Conservation (phyloP, 164 flowering plant species). For the Magnolia kwangsiensis region DNA sequence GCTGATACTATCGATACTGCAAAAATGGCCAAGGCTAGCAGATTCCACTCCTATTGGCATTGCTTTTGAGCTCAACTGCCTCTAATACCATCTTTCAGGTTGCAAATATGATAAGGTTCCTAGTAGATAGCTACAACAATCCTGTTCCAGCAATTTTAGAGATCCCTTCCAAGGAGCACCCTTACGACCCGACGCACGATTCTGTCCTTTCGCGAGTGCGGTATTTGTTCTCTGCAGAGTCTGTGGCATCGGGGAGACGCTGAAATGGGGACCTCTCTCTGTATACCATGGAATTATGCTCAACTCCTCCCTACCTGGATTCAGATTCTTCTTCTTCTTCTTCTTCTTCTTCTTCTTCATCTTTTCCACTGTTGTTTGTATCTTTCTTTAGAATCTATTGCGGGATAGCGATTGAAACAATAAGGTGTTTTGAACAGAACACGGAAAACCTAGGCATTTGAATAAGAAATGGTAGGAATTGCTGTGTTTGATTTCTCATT, state of each 20-base stretch:
- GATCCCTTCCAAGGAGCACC: slow-evolving; percentile 98
- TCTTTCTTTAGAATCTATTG: no score
- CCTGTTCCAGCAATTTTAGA: slow-evolving; percentile 95
- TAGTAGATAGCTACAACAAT: slow-evolving; percentile 93
- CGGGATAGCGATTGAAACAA: no score
- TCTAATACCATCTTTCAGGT: slow-evolving; percentile 40
- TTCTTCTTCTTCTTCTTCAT: neutral
- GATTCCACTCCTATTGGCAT: neutral
- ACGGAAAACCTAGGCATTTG: neutral
- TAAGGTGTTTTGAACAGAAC: neutral
- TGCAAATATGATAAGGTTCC: slow-evolving; percentile 92
- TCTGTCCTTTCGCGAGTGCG: slow-evolving; percentile 94
- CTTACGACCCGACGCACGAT: slow-evolving; percentile 92
- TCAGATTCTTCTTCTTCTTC: neutral
- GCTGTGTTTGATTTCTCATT: neutral
- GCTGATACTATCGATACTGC: neutral
- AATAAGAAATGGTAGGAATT: neutral
- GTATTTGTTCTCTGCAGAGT: slow-evolving; percentile 80
- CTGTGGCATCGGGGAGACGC: slow-evolving; percentile 83
- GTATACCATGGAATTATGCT: neutral
- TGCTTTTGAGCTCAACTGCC: neutral
- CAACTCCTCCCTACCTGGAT: neutral
- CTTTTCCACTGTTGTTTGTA: neutral
- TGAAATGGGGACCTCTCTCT: slow-evolving; percentile 9
- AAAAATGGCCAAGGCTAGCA: no score